phyloP scores from a whole-genome alignment of 192 early-diverging fungal species.

The Coemansia sp. region DNA sequence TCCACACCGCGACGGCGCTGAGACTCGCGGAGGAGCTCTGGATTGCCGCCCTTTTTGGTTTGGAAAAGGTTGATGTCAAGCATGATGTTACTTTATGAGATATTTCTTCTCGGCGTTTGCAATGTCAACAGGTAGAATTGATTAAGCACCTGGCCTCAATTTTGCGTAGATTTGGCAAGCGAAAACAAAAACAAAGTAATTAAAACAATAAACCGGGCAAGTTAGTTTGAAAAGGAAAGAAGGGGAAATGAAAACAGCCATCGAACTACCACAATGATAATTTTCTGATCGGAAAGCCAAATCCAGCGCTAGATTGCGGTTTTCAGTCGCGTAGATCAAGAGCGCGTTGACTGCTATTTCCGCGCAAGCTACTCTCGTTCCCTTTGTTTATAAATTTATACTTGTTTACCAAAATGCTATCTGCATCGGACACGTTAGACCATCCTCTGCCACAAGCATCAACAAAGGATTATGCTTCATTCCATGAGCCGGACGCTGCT shows the following conservation, averaged over 20 bases:
- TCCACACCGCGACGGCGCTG: conserved; percentile 84
- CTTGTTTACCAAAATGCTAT: background rate
- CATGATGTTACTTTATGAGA: conserved; percentile 42
- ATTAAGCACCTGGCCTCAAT: background rate
- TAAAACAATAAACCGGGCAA: background rate
- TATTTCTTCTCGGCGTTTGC: background rate
- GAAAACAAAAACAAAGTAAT: background rate
- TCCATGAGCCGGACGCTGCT: background rate
- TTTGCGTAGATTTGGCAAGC: background rate
- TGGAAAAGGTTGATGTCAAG: conserved; percentile 93
- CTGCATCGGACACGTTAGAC: background rate
- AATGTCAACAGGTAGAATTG: background rate
- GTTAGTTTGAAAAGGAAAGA: background rate
- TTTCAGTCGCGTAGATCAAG: background rate
- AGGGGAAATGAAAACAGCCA: background rate
- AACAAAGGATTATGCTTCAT: background rate
- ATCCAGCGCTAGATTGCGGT: background rate
- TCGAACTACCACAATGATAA: background rate
- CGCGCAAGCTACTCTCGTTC: background rate
- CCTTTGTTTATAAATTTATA: background rate
- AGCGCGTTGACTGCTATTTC: too few relatives aligned
- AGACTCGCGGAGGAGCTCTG: conserved; percentile 88
- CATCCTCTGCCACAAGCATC: background rate
- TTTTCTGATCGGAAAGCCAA: background rate
- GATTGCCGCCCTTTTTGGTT: conserved; percentile 89